phyloP scores from a whole-genome alignment of 2,329 filamentous ascomycete genomes.

The Verticillium nubilum region DNA sequence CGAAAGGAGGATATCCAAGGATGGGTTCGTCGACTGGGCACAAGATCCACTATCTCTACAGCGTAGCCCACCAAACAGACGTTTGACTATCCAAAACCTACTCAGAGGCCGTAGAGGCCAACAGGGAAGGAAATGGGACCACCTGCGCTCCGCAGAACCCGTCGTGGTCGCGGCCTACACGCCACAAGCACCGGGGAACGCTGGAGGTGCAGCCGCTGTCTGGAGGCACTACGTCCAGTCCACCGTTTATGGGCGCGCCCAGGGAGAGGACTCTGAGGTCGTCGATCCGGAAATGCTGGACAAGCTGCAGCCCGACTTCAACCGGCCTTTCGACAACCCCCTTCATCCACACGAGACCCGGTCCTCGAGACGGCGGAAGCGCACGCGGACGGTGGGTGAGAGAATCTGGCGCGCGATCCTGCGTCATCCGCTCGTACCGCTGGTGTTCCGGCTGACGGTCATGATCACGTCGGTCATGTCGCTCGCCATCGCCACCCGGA shows the following conservation, averaged over 20 bases:
- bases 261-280: constrained; percentile 41
- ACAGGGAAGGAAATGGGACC: constrained; percentile 53
- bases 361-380: constrained; percentile 15
- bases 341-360: constrained; percentile 1
- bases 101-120: constrained; percentile 40
- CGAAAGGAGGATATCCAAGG: constrained; percentile 37
- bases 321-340: constrained; percentile 23
- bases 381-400: constrained; percentile 35
- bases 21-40: constrained; percentile 38
- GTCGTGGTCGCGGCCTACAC: constrained; percentile 50
- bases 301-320: constrained; percentile 42
- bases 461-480: constrained; percentile 79
- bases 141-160: constrained; percentile 52
- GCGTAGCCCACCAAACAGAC: constrained; percentile 22
- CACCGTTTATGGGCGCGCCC: constrained; percentile 42
- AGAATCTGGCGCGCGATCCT: constrained; percentile 65
- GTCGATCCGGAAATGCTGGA: constrained; percentile 39
- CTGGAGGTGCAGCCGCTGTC: constrained; percentile 21
- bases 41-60: constrained; percentile 30
- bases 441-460: constrained; percentile 76
- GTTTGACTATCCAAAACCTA: constrained; percentile 36
- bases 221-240: constrained; percentile 52
- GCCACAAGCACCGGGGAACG: constrained; percentile 27
- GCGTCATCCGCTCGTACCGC: constrained; percentile 77
- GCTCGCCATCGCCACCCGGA: constrained; percentile 70